Conservation (phyloP, 805 yeast genomes). For the Pichia sporocuriosa region DNA sequence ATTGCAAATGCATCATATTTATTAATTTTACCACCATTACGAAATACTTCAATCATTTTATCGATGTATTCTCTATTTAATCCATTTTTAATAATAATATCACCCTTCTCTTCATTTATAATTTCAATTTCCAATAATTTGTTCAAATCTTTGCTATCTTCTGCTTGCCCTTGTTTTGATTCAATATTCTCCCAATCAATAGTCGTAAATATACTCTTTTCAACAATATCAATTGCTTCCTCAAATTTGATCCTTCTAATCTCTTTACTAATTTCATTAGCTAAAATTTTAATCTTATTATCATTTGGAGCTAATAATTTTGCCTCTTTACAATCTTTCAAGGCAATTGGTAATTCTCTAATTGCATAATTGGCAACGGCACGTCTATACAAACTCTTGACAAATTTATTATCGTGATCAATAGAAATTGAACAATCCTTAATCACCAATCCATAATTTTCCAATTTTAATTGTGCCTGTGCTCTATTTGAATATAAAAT, state of each 20-base stretch:
- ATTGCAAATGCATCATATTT: conserved; percentile 79
- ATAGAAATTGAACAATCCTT: conserved; percentile 72
- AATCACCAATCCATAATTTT: conserved; percentile 80
- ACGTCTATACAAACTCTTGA: conserved; percentile 81
- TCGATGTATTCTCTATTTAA: conserved; percentile 50
- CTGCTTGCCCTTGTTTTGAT: conserved; percentile 22
- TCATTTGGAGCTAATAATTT: conserved; percentile 62
- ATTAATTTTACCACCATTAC: conserved; percentile 68
- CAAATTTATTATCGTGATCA: conserved; percentile 53
- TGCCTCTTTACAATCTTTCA: conserved; percentile 58
- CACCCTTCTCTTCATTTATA: conserved; percentile 26
- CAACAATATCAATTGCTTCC: conserved; percentile 75
- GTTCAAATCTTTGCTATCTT: conserved; percentile 43
- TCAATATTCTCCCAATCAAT: conserved; percentile 41
- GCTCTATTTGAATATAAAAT: conserved; percentile 81
- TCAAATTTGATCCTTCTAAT: conserved; percentile 75
- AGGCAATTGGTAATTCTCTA: conserved; percentile 67
- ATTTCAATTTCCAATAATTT: conserved; percentile 34
- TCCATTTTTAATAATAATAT: conserved; percentile 27
- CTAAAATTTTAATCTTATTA: conserved; percentile 53
- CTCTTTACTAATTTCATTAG: conserved; percentile 55
- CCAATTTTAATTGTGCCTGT: conserved; percentile 78
- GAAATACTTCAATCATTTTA: conserved; percentile 63
- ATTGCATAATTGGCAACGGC: conserved; percentile 78
- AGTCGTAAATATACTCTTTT: conserved; percentile 39